Conservation (phyloP, 192 early-diverging fungal species). For the Coemansia sp. region DNA sequence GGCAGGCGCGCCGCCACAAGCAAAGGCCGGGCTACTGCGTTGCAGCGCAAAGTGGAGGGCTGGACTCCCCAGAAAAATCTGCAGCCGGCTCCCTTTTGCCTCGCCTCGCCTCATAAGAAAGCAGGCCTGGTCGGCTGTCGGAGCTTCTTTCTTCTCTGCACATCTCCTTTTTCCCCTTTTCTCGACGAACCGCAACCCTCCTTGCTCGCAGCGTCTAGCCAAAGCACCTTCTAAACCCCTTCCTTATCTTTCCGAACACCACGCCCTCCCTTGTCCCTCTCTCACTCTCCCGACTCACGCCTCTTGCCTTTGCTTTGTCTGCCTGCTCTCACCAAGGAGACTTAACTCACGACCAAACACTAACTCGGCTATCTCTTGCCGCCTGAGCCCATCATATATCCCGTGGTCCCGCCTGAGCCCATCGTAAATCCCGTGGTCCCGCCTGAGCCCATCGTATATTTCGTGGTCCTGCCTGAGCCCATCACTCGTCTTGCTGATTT, state of each 20-base stretch:
- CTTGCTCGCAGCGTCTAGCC: conserved; percentile 31
- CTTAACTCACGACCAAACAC: conserved; percentile 5
- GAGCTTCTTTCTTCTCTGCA: conserved; percentile 36
- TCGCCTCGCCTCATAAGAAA: conserved; percentile 30
- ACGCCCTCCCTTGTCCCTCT: conserved; percentile 14
- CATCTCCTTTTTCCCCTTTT: conserved; percentile 14
- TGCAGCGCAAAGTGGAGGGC: conserved; percentile 11
- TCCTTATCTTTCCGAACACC: conserved; percentile 15
- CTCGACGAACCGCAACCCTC: conserved; percentile 7
- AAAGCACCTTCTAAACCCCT: conserved; percentile 32
- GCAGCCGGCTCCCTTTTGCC: conserved; percentile 17
- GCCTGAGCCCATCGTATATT: no score
- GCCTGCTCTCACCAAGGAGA: conserved; percentile 1
- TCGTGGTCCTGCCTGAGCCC: not conserved
- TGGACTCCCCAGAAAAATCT: conserved; percentile 34
- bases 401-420: no score
- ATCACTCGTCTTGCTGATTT: conserved; percentile 1
- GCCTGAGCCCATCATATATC: not conserved
- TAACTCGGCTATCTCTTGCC: not conserved
- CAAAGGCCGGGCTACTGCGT: conserved; percentile 17
- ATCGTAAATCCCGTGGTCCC: no score
- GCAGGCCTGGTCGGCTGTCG: conserved; percentile 17
- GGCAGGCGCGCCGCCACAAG: conserved; percentile 7
- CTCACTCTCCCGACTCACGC: conserved; percentile 6
- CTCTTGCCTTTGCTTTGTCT: conserved; percentile 14